Evolutionary conservation across 2,329 filamentous ascomycete genomes (phyloP).

Genomic region (Aspergillus spinulosporus): DNA sequence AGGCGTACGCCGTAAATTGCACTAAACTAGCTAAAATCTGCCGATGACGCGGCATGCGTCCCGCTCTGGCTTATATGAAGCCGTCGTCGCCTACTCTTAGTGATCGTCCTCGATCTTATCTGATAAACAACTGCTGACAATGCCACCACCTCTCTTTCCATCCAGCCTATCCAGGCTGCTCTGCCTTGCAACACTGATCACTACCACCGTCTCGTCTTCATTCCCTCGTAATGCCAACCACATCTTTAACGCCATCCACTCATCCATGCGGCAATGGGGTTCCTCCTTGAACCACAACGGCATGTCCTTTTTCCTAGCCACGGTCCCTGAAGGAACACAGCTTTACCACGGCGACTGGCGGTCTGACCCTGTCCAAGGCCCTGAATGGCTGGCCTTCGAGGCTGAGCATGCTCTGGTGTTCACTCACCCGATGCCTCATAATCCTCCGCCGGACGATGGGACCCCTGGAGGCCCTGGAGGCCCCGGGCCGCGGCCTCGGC

Average conservation of each 20-base stretch:
- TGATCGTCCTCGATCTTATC: slow-evolving; percentile 2
- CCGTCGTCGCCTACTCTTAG: not conserved
- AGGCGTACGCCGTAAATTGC: no score
- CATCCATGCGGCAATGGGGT: slow-evolving; percentile 72
- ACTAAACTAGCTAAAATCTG: not conserved
- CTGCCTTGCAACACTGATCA: slow-evolving; percentile 5
- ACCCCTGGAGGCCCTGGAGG: not conserved
- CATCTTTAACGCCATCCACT: slow-evolving; percentile 72
- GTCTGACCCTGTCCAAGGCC: slow-evolving; percentile 51
- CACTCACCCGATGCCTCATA: slow-evolving; percentile 39
- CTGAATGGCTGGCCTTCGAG: slow-evolving; percentile 76
- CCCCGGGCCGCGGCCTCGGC: not conserved
- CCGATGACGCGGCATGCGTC: not conserved
- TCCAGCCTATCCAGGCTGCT: not conserved
- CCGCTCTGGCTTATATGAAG: not conserved
- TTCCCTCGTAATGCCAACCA: slow-evolving; percentile 56
- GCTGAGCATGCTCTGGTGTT: slow-evolving; percentile 71
- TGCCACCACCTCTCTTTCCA: not conserved
- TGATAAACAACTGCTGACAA: not conserved
- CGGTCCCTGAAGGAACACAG: slow-evolving; percentile 63
- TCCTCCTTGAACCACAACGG: slow-evolving; percentile 74
- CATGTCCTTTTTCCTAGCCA: slow-evolving; percentile 68
- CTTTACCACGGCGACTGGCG: slow-evolving; percentile 65
- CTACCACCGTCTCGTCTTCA: not conserved
- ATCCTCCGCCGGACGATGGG: slow-evolving; percentile 8